Evolutionary conservation across 768 basidiomycete species (phyloP).

Genomic region (Rhizopogon vesiculosus): DNA sequence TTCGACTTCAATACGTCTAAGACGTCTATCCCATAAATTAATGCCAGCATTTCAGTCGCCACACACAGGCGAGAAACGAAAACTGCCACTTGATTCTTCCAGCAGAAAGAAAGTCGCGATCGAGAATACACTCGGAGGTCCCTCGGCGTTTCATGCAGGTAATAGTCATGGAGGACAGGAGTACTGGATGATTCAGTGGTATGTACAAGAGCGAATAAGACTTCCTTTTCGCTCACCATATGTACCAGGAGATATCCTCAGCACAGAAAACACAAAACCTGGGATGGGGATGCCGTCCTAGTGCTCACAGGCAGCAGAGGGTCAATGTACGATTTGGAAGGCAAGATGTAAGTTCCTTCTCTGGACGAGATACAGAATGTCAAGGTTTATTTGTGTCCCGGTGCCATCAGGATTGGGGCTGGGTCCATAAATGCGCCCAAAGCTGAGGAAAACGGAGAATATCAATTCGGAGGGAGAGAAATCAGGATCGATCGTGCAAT

Average conservation of each 20-base stretch:
- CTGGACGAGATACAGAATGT: neutral
- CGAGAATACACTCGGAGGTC: conserved; percentile 11
- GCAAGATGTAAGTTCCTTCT: conserved; percentile 47
- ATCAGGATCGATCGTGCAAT: conserved; percentile 61
- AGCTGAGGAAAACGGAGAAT: conserved; percentile 30
- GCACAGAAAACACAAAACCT: conserved; percentile 82
- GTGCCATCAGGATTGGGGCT: conserved; percentile 38
- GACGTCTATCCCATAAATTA: neutral
- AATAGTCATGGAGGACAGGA: conserved; percentile 23
- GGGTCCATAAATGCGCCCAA: conserved; percentile 44
- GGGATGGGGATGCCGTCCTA: conserved; percentile 81
- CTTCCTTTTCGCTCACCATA: neutral
- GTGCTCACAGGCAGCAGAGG: conserved; percentile 43
- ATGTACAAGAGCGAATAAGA: conserved; percentile 4
- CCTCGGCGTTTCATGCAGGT: conserved; percentile 6
- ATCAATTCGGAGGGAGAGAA: conserved; percentile 50
- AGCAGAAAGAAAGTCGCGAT: conserved; percentile 26
- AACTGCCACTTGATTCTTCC: conserved; percentile 16
- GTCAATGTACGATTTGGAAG: conserved; percentile 57
- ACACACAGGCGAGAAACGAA: conserved; percentile 25
- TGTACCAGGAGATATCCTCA: conserved; percentile 58
- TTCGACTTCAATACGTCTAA: neutral
- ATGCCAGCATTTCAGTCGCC: conserved; percentile 19
- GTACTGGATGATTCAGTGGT: conserved; percentile 84
- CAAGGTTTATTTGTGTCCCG: neutral